Percentiles rank a stretch among this genome's conserved stretches.
Conservation (phyloP, 441 rosid species). For the Hura crepitans region DNA sequence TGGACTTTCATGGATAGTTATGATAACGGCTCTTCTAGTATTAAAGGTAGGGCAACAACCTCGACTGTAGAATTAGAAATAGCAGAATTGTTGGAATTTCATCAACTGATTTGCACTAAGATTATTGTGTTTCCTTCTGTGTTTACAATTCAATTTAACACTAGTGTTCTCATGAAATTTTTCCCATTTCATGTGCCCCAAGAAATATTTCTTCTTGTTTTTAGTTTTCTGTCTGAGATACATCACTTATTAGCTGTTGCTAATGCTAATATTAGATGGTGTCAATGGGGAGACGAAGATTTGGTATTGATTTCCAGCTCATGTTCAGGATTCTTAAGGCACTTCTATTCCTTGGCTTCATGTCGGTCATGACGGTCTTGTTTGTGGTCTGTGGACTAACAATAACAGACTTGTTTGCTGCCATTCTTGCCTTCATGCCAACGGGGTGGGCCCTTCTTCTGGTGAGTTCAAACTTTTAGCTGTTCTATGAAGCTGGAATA, state of each 20-base stretch:
- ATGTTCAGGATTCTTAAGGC: slow-evolving; percentile 95
- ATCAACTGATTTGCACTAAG: neutral
- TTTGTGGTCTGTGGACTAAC: slow-evolving; percentile 69
- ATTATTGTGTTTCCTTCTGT: neutral
- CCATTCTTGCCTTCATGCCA: slow-evolving; percentile 78
- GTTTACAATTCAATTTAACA: neutral
- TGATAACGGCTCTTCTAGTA: slow-evolving; percentile 58
- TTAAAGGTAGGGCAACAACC: slow-evolving; percentile 56
- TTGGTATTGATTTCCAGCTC: slow-evolving; percentile 77
- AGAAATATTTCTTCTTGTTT: neutral
- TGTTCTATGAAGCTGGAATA: neutral
- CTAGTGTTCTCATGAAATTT: neutral
- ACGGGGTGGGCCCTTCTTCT: slow-evolving; percentile 91
- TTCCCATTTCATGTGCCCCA: too few species aligned
- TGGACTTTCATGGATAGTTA: slow-evolving; percentile 80
- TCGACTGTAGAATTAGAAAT: neutral
- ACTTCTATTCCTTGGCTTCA: slow-evolving; percentile 86
- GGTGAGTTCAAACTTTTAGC: slow-evolving; percentile 44
- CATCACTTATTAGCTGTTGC: neutral
- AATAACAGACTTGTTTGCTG: slow-evolving; percentile 64
- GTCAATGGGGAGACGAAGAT: slow-evolving; percentile 79
- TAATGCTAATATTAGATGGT: slow-evolving; percentile 53
- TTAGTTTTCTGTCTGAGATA: neutral
- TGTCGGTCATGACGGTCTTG: slow-evolving; percentile 76
- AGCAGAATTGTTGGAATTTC: neutral